Evolutionary conservation across 148 eudicot species (phyloP).

Genomic region (Rhododendron mucronatum): DNA sequence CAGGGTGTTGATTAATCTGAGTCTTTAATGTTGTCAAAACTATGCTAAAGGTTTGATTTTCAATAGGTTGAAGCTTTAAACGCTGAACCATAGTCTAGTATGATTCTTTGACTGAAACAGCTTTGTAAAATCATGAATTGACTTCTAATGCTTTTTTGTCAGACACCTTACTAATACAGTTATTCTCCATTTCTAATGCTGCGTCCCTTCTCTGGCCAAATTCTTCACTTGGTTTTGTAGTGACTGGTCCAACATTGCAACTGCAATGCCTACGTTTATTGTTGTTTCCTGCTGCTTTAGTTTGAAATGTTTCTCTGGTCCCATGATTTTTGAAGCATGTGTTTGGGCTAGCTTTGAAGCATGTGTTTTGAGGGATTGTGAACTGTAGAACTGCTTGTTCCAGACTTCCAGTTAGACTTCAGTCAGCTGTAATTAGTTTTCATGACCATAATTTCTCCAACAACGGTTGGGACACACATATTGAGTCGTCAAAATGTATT

Average conservation of each 20-base stretch:
- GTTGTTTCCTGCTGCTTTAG: not conserved
- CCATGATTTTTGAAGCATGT: not conserved
- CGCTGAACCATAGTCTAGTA: not conserved
- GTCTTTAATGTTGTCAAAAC: not conserved
- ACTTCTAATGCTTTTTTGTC: not conserved
- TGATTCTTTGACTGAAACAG: not conserved
- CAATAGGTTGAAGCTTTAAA: not conserved
- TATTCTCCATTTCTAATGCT: not conserved
- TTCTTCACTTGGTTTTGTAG: not conserved
- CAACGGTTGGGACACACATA: not conserved
- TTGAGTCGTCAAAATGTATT: not conserved
- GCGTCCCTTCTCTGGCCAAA: not conserved
- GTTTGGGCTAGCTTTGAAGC: not conserved
- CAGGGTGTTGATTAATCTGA: not conserved
- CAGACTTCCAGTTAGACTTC: not conserved
- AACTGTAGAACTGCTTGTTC: not conserved
- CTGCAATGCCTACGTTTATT: not conserved
- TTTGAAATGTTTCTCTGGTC: not conserved
- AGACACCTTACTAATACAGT: too few species aligned
- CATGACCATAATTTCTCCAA: not conserved
- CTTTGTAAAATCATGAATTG: not conserved
- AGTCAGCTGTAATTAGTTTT: not conserved
- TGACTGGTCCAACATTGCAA: not conserved
- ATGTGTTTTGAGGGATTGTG: not conserved
- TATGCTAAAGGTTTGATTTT: not conserved